phyloP scores from a whole-genome alignment of 2,329 filamentous ascomycete genomes.

The Ophiostoma fasciatum region DNA sequence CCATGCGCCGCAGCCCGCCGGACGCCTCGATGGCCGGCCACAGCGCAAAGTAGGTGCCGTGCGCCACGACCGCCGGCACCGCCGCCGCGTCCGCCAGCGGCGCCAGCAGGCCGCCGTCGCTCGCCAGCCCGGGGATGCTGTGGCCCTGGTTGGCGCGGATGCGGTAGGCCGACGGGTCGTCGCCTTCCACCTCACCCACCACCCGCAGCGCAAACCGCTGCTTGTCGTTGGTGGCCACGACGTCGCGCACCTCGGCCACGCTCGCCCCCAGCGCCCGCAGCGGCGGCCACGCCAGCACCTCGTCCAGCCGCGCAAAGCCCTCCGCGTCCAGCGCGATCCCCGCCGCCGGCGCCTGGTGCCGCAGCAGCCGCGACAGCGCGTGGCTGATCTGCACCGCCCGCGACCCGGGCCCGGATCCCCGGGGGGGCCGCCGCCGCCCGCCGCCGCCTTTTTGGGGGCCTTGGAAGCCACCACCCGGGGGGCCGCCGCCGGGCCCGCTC shows the following conservation, averaged over 20 bases:
- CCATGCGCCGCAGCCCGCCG: conserved; percentile 71
- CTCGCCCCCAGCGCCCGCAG: conserved; percentile 58
- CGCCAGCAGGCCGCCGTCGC: conserved; percentile 48
- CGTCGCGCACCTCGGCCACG: conserved; percentile 53
- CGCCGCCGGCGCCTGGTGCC: conserved; percentile 41
- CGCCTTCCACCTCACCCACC: conserved; percentile 17
- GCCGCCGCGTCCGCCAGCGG: conserved; percentile 47
- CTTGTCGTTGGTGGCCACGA: conserved; percentile 70
- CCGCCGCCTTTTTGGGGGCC: too few species aligned
- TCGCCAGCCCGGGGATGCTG: conserved; percentile 55
- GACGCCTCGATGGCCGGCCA: conserved; percentile 61
- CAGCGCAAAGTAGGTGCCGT: conserved; percentile 76
- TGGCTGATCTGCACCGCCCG: too few species aligned
- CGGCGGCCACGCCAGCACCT: conserved; percentile 40
- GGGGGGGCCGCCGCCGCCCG: too few species aligned
- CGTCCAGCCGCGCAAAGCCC: conserved; percentile 42
- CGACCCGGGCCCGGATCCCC: too few species aligned
- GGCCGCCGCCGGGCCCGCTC: too few species aligned
- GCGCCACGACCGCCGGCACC: conserved; percentile 55
- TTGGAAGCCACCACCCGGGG: too few species aligned
- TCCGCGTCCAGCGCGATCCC: conserved; percentile 42
- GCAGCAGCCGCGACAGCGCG: conserved; percentile 37
- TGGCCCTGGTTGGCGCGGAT: conserved; percentile 97
- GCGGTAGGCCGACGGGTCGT: conserved; percentile 48
- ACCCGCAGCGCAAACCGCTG: conserved; percentile 74